phyloP scores from a whole-genome alignment of 2,329 filamentous ascomycete species.

The Fusarium verticillioides region DNA sequence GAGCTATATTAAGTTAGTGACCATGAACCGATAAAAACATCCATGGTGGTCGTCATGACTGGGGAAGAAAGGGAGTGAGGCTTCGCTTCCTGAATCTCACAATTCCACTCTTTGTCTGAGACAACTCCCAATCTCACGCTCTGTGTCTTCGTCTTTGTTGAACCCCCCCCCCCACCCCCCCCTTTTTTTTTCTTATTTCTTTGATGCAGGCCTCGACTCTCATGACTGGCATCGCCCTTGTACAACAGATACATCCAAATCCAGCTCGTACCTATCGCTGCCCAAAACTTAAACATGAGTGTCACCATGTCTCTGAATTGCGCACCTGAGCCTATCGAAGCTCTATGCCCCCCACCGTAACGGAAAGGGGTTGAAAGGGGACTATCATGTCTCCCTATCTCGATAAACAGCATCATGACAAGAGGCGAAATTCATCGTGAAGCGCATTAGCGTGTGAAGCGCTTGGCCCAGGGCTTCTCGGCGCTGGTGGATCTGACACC shows the following conservation, averaged over 20 bases:
- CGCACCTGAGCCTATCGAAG: constrained; percentile 25
- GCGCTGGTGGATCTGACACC: constrained; percentile 38
- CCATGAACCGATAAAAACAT: constrained; percentile 25
- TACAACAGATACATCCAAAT: constrained; percentile 6
- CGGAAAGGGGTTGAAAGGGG: constrained; percentile 18
- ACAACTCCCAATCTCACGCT: constrained; percentile 5
- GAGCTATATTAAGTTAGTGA: neutral
- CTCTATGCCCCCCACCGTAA: constrained; percentile 10
- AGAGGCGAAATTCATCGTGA: constrained; percentile 23
- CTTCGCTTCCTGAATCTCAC: constrained; percentile 21
- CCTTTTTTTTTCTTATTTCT: constrained; percentile 6
- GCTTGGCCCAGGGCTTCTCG: constrained; percentile 27
- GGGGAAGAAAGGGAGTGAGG: constrained; percentile 16
- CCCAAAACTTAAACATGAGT: constrained; percentile 26
- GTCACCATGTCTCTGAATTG: constrained; percentile 11
- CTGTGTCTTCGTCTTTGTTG: constrained; percentile 17
- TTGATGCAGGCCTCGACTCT: constrained; percentile 14
- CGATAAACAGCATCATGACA: constrained; percentile 21
- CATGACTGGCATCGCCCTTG: constrained; percentile 38
- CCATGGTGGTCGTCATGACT: constrained; percentile 3
- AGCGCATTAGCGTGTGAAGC: constrained; percentile 29
- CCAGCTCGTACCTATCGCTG: constrained; percentile 27
- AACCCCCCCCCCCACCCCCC: neutral
- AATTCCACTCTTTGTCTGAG: constrained; percentile 32
- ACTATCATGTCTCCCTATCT: constrained; percentile 16